These are phyloP conservation scores for Trichoderma brevicompactum DNA, from an alignment of 2,329 filamentous ascomycete genomes.

Conservation along the genomic window DNA sequence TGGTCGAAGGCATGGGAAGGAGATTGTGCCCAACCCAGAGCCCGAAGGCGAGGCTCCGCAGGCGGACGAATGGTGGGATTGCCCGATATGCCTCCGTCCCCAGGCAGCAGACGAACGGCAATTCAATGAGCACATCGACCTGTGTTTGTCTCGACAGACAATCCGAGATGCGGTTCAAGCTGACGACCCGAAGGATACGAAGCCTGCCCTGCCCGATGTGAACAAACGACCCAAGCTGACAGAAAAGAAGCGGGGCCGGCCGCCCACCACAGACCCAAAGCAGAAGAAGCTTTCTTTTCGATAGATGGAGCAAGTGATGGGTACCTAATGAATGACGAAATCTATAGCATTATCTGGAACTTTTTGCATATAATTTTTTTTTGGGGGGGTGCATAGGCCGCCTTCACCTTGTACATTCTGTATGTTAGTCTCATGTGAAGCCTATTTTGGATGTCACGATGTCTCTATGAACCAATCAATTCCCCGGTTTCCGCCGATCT, in stretches of 20 bases:
- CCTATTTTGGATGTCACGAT: slow-evolving; percentile 2
- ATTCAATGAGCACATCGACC: slow-evolving; percentile 93
- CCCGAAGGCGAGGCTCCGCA: slow-evolving; percentile 31
- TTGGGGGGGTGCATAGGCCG: not conserved
- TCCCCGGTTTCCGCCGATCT: not conserved
- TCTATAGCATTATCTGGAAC: not conserved
- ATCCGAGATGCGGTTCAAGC: slow-evolving; percentile 81
- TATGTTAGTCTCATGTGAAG: not conserved
- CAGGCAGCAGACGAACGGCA: slow-evolving; percentile 73
- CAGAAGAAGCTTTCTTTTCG: slow-evolving; percentile 61
- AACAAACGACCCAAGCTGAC: slow-evolving; percentile 43
- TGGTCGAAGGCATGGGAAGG: slow-evolving; percentile 51
- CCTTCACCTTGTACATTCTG: not conserved
- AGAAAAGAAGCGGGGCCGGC: slow-evolving; percentile 48
- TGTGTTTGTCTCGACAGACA: slow-evolving; percentile 82
- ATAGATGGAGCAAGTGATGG: slow-evolving; percentile 35
- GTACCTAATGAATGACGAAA: slow-evolving; percentile 26
- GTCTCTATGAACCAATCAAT: not conserved
- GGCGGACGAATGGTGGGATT: slow-evolving; percentile 71
- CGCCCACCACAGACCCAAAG: slow-evolving; percentile 46
- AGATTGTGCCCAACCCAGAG: slow-evolving; percentile 53
- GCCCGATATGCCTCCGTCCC: slow-evolving; percentile 81
- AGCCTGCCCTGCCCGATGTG: slow-evolving; percentile 43
- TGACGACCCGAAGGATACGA: slow-evolving; percentile 38
- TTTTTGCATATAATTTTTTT: not conserved